These are phyloP conservation scores for Aureobasidium sp. DNA, from an alignment of 2,329 filamentous ascomycete species.

Conservation along the genomic window DNA sequence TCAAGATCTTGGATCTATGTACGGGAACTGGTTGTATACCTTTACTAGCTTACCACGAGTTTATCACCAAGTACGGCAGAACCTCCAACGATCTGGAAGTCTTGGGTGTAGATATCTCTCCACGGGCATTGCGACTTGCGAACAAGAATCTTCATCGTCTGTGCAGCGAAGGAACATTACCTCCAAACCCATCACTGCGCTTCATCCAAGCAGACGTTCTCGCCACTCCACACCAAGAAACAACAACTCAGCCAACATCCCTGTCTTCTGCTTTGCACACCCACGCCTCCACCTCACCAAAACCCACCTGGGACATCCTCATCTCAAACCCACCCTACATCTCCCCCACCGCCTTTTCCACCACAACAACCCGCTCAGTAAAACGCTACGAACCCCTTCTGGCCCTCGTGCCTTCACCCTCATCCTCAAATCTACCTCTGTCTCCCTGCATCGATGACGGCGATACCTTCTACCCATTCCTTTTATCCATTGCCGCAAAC, in stretches of 20 bases:
- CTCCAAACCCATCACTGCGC: neutral
- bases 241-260: neutral
- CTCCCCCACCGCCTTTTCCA: slow-evolving; percentile 54
- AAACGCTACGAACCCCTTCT: slow-evolving; percentile 71
- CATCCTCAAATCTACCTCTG: neutral
- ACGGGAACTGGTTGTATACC: slow-evolving; percentile 88
- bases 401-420: slow-evolving; percentile 60
- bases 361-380: slow-evolving; percentile 63
- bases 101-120: slow-evolving; percentile 67
- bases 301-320: slow-evolving; percentile 47
- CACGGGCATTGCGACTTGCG: slow-evolving; percentile 56
- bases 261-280: neutral
- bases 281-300: neutral
- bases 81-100: slow-evolving; percentile 37
- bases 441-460: slow-evolving; percentile 16
- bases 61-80: slow-evolving; percentile 30
- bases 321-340: slow-evolving; percentile 91
- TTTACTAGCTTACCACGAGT: slow-evolving; percentile 60
- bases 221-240: neutral
- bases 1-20: slow-evolving; percentile 75
- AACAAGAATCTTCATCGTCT: slow-evolving; percentile 43
- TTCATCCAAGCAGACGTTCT: slow-evolving; percentile 32
- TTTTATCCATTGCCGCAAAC: slow-evolving; percentile 48
- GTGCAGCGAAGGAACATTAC: neutral
- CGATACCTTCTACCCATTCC: slow-evolving; percentile 59